These are phyloP conservation scores for Thalassia testudinum DNA, from an alignment of 116 monocot genomes.

Conservation along the genomic window DNA sequence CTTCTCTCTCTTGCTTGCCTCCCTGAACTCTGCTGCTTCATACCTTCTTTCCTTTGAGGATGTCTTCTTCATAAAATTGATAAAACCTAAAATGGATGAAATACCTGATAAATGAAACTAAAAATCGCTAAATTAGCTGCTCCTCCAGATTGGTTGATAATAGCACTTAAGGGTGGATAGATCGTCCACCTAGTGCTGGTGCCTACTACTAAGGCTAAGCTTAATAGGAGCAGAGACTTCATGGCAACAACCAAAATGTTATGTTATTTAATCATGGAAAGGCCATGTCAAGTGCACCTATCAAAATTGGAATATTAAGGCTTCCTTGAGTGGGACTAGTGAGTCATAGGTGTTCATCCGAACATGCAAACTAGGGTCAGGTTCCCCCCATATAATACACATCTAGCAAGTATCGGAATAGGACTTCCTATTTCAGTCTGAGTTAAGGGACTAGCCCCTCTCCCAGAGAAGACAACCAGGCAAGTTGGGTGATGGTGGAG, in stretches of 20 bases:
- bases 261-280: constrained; percentile 14
- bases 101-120: neutral
- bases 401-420: too few relatives aligned
- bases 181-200: constrained; percentile 4
- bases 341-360: too few relatives aligned
- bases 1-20: too few relatives aligned
- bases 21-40: too few relatives aligned
- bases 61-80: neutral
- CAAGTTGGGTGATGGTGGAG: too few relatives aligned
- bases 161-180: constrained; percentile 9
- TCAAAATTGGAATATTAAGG: constrained; percentile 14
- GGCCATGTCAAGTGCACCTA: constrained; percentile 14
- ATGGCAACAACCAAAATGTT: constrained; percentile 10
- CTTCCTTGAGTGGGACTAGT: too few relatives aligned
- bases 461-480: too few relatives aligned
- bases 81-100: constrained; percentile 1
- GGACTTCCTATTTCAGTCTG: too few relatives aligned
- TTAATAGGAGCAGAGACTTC: constrained; percentile 9
- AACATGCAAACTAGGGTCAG: too few relatives aligned
- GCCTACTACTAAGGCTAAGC: constrained; percentile 4
- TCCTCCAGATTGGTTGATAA: constrained; percentile 7
- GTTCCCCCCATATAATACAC: too few relatives aligned
- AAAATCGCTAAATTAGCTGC: neutral
- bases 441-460: too few relatives aligned
- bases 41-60: too few relatives aligned